Base-by-base conservation (phyloP, 1,139 yeast genomes). In the Geotrichum candidum region DNA sequence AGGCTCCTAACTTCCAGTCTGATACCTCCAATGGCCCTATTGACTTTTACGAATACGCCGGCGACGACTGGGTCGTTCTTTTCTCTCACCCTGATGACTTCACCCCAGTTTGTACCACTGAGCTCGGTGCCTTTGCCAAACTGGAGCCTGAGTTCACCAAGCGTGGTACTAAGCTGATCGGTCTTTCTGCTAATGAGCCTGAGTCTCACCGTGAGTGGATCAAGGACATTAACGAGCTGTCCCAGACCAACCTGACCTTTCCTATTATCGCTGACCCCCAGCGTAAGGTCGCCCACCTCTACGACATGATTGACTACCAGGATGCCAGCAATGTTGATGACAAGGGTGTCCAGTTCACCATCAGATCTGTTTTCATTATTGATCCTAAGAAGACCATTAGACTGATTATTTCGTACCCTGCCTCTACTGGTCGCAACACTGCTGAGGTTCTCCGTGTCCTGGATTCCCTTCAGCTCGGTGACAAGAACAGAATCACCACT, bases 21-120 rank as follows among this genome's bases (percentile, higher is more conserved):
- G 86, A 85, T 61, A 83, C 95, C 66, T 85, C 95, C 57, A 80
- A 81, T 68, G 96, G 96, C 59, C 82, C 84, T 65, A 83, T 89
- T 70, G 83, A 82, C 69, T 88, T 89, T 82, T 88, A 89, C 77
- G 85, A 87, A 67, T 89, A 79, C 78, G 80, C 86, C 65, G 91
- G 90, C 55, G 84, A 84, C 75, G 77, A 83, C 64, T 89, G 96
- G 96, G 86, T 84, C 62, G 83, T 89, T 63, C 81, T 89, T 69
- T 89, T 89, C 78, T 86, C 92, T 51, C 96, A 89, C 76, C 96
- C 96, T 65, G 95, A 86, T 72, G 95, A 88, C 73, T 88, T 86
- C 80, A 89, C 96, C 57, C 96, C 96, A 61, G 94, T 89, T 59
- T 89, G 96, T 78, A 89, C 96, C 68, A 89, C 96, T 63, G 96